Base-by-base conservation (phyloP, 2,329 filamentous ascomycete genomes). In the Volutella citrinella region DNA sequence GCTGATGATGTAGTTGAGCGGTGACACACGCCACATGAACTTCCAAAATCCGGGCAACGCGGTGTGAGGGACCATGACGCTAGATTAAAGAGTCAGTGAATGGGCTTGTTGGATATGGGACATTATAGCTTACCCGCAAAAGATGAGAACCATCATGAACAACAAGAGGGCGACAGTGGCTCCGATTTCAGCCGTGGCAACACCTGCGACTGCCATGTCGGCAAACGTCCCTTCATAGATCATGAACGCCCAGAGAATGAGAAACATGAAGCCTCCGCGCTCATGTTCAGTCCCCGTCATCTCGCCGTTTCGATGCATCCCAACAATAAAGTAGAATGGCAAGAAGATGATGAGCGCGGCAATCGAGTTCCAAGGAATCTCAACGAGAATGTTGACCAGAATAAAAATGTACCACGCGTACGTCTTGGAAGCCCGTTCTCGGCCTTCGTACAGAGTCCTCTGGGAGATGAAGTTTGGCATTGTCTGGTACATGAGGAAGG, bases 381-480 rank as follows among this genome's bases (percentile, higher is more conserved):
- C 43, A 10, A 44, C 30, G 1, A 44, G n/a, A 8, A 44, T 25
- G 14, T 46, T 46, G 1, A 38, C 31, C 12, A 45, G 11, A 6
- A 46, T 14, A 13, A 45, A 45, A 19, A 36, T 36, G 13, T 37
- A 30, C 41, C 38, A 46, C 5, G 35, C 40, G 56, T 84, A 84
- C 0, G 77, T 70, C 53, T 80, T 79, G n/a, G 74, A 78, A 0
- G 80, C 78, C 4, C 80, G 70, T 56, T 84, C 82, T 21, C 79
- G 77, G 3, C 76, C 77, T 59, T 84, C 80, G 53, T 84, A 85
- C 1, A 84, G 63, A 6, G 75, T 66, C 25, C 81, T 72, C 49
- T 84, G 80, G 3, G 74, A 72, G 32, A 83, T 74, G 46, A 84
- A 84, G 41, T 79, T 76, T 2, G 80, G 80, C 79, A 84, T 83